Evolutionary conservation across 2,329 filamentous ascomycete genomes (phyloP).

Genomic region (Clarireedia hainanense): DNA sequence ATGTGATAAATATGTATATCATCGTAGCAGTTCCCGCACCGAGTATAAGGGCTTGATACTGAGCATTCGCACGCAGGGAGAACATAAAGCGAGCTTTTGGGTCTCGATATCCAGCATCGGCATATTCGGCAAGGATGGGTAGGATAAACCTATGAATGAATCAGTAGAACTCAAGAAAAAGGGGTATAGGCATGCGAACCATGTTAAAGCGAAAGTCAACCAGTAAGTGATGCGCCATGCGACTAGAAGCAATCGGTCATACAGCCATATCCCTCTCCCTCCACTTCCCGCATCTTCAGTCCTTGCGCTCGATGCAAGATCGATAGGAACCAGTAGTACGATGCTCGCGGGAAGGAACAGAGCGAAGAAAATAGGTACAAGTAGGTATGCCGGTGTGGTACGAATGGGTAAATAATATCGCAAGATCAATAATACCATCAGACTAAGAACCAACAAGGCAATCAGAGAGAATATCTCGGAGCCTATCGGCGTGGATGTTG

Average conservation of each 20-base stretch:
- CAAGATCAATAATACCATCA: slow-evolving; percentile 73
- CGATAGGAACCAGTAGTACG: slow-evolving; percentile 87
- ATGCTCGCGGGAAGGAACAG: slow-evolving; percentile 87
- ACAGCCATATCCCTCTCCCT: slow-evolving; percentile 85
- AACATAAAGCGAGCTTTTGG: slow-evolving; percentile 74
- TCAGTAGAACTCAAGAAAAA: neutral
- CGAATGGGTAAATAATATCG: slow-evolving; percentile 87
- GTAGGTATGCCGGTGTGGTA: slow-evolving; percentile 80
- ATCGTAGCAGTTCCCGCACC: slow-evolving; percentile 62
- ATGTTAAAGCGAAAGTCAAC: slow-evolving; percentile 91
- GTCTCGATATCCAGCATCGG: slow-evolving; percentile 87
- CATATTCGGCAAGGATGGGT: slow-evolving; percentile 87
- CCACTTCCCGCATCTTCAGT: slow-evolving; percentile 62
- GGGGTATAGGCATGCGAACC: slow-evolving; percentile 44
- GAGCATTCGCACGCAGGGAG: slow-evolving; percentile 77
- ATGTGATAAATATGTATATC: slow-evolving; percentile 74
- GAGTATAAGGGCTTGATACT: slow-evolving; percentile 78
- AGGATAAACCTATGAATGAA: slow-evolving; percentile 65
- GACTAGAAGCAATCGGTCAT: slow-evolving; percentile 68
- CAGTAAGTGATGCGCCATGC: slow-evolving; percentile 95
- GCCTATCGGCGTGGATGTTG: slow-evolving; percentile 57
- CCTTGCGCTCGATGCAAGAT: slow-evolving; percentile 78
- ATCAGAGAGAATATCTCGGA: slow-evolving; percentile 72
- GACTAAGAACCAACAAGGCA: slow-evolving; percentile 65
- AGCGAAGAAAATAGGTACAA: slow-evolving; percentile 92